These are phyloP conservation scores for Colletotrichum aenigma DNA, from an alignment of 2,329 filamentous ascomycete genomes.

Conservation along the genomic window DNA sequence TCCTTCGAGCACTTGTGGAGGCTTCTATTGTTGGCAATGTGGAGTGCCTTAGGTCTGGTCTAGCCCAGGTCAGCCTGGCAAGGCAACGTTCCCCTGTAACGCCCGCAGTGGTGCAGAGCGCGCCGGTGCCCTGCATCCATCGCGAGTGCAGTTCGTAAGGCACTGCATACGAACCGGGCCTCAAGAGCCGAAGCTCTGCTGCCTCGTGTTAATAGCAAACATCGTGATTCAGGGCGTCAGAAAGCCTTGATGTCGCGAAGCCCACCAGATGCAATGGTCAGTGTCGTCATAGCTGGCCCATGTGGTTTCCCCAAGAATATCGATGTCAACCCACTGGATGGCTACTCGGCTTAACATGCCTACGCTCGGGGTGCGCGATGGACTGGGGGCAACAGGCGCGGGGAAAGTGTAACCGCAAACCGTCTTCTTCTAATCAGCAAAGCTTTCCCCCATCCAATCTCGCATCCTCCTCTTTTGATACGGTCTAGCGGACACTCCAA, in stretches of 20 bases:
- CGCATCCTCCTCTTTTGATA: background rate
- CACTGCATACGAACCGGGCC: background rate
- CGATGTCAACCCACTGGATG: background rate
- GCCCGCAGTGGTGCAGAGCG: background rate
- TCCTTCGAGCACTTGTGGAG: background rate
- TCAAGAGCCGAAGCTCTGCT: background rate
- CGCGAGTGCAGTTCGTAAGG: background rate
- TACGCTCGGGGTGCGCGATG: background rate
- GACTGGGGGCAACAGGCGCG: background rate
- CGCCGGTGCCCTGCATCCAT: constrained; percentile 7
- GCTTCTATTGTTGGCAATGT: constrained; percentile 18
- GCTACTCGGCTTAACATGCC: background rate
- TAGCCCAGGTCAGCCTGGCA: constrained; percentile 9
- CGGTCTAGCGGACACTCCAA: background rate
- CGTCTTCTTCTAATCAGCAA: background rate
- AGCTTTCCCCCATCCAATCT: background rate
- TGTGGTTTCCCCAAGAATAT: background rate
- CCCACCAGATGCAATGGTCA: background rate
- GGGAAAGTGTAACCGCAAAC: background rate
- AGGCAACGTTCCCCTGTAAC: constrained; percentile 11
- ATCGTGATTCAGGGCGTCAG: background rate
- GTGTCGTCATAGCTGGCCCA: background rate
- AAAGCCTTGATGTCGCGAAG: background rate
- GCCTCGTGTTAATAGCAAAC: background rate
- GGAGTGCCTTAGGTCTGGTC: constrained; percentile 3